A percentile compares a stretch with the other conserved stretches of the same genome.
These are phyloP conservation scores for Salvia sclarea DNA, from an alignment of 305 asterid species.

Conservation along the genomic window DNA sequence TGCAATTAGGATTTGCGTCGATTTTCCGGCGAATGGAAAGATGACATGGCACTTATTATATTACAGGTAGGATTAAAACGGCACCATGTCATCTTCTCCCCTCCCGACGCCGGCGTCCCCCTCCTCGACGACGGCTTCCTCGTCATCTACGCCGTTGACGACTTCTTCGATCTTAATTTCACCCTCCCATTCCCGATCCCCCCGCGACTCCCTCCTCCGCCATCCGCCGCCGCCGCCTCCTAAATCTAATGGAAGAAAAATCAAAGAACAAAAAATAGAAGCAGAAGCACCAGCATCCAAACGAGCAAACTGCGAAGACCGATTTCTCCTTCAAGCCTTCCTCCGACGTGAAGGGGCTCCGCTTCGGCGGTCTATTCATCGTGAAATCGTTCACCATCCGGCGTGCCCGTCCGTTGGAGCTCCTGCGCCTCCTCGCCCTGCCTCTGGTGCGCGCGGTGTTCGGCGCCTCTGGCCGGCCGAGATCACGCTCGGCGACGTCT, in stretches of 20 bases:
- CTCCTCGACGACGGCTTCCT: constrained; percentile 71
- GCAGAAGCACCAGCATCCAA: too few relatives aligned
- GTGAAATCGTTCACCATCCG: constrained; percentile 90
- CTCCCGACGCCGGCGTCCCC: constrained; percentile 56
- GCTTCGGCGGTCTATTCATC: constrained; percentile 91
- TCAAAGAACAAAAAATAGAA: too few relatives aligned
- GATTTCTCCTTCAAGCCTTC: constrained; percentile 72
- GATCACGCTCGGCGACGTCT: constrained; percentile 87
- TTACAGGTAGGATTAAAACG: too few relatives aligned
- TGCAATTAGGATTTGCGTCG: too few relatives aligned
- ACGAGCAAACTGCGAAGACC: too few relatives aligned
- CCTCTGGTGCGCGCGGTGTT: constrained; percentile 43
- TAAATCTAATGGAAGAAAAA: too few relatives aligned
- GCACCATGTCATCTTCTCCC: constrained; percentile 73
- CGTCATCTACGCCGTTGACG: constrained; percentile 52
- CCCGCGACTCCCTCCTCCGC: neutral
- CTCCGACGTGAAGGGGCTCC: constrained; percentile 79
- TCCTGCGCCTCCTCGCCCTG: constrained; percentile 73
- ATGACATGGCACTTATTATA: too few relatives aligned
- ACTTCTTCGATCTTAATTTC: constrained; percentile 53
- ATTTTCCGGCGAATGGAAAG: too few relatives aligned
- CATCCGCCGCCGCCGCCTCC: too few relatives aligned
- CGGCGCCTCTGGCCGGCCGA: constrained; percentile 70
- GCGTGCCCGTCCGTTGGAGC: constrained; percentile 69
- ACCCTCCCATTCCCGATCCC: constrained; percentile 25